Conservation (phyloP, 108 stramenopile species). For the Discostella stelligeroides region DNA sequence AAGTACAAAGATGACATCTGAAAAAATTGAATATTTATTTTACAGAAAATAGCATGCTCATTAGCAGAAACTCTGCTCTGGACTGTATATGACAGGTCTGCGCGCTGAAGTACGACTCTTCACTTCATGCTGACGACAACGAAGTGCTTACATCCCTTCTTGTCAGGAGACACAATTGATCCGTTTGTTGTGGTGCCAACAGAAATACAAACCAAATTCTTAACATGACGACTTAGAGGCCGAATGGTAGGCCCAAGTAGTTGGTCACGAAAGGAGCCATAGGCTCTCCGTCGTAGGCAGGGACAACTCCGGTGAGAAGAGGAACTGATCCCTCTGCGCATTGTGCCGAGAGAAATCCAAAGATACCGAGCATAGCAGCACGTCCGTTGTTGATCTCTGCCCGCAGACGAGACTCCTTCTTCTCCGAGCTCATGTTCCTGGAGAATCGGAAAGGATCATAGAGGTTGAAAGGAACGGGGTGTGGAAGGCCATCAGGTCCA, state of each 20-base stretch:
- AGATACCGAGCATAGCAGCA: constrained; percentile 79
- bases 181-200: neutral
- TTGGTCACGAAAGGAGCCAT: constrained; percentile 53
- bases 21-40: neutral
- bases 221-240: constrained; percentile 7
- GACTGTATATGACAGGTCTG: too few species aligned
- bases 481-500: constrained; percentile 56
- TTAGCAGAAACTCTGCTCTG: too few species aligned
- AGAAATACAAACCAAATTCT: neutral
- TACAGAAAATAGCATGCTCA: neutral
- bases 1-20: neutral
- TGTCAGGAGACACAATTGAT: neutral
- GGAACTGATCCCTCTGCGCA: constrained; percentile 62
- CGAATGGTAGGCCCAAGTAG: constrained; percentile 39
- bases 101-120: too few species aligned
- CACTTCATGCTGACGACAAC: too few species aligned
- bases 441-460: constrained; percentile 76
- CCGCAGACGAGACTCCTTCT: constrained; percentile 61
- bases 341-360: constrained; percentile 73
- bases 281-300: constrained; percentile 41
- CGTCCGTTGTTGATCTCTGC: constrained; percentile 82
- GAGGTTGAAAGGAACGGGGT: constrained; percentile 75
- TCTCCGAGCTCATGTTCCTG: constrained; percentile 65
- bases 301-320: constrained; percentile 48
- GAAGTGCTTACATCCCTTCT: too few species aligned